Percentiles rank a stretch among this genome's conserved stretches.
phyloP scores from a whole-genome alignment of 768 basidiomycete species.

The Termitomyces sp. region DNA sequence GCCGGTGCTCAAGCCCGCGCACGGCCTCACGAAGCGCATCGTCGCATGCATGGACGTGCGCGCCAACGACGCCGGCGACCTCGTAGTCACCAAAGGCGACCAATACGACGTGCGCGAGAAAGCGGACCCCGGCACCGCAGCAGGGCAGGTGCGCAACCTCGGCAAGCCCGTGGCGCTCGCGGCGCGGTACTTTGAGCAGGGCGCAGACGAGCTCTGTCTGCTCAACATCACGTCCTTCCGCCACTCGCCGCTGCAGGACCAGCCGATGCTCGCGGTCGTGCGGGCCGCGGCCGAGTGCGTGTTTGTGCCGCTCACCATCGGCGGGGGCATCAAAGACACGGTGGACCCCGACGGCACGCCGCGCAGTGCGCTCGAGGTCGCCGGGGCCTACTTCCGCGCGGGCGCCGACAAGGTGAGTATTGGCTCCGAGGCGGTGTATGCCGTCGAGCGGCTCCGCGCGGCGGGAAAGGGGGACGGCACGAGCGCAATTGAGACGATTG shows the following conservation, averaged over 20 bases:
- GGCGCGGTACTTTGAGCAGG: conserved; percentile 75
- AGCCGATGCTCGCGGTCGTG: conserved; percentile 97
- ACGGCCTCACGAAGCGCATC: conserved; percentile 87
- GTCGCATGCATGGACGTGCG: conserved; percentile 98
- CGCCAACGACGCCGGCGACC: conserved; percentile 91
- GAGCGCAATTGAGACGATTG: conserved; percentile 92
- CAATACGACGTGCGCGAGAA: conserved; percentile 94
- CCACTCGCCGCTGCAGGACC: conserved; percentile 89
- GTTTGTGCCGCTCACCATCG: conserved; percentile 97
- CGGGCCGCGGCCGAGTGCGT: conserved; percentile 82
- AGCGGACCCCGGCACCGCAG: conserved; percentile 44
- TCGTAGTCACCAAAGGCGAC: conserved; percentile 98
- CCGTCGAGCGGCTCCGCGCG: conserved; percentile 76
- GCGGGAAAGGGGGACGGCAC: conserved; percentile 54
- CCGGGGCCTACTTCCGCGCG: conserved; percentile 91
- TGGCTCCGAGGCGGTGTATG: conserved; percentile 92
- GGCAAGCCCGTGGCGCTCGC: conserved; percentile 96
- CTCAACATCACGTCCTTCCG: conserved; percentile 99
- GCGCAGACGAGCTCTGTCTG: conserved; percentile 95
- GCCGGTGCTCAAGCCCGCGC: conserved; percentile 37
- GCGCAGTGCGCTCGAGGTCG: conserved; percentile 87
- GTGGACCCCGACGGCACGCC: conserved; percentile 92
- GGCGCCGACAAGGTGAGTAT: conserved; percentile 99
- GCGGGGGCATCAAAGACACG: conserved; percentile 95
- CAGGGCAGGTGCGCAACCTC: conserved; percentile 87